Percentiles rank a stretch among this genome's conserved stretches.
Evolutionary conservation across 2,329 filamentous ascomycete species (phyloP).

Genomic region (Arthrobotrys sphaeroides): DNA sequence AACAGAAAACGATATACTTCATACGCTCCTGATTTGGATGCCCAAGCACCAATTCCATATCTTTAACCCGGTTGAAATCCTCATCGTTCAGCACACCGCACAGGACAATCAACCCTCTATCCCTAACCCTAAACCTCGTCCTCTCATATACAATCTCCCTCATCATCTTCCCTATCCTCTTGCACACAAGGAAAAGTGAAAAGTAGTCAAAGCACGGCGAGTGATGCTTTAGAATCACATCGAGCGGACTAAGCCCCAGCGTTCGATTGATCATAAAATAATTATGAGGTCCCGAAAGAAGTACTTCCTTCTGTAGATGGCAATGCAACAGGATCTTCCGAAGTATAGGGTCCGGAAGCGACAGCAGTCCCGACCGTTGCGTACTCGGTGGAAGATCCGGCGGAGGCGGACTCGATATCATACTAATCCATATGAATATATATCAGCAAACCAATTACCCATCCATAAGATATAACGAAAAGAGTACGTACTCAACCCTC

Average conservation of each 20-base stretch:
- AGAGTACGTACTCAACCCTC: constrained; percentile 4
- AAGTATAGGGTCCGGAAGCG: constrained; percentile 2
- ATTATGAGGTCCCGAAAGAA: constrained; percentile 15
- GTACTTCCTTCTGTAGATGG: constrained; percentile 13
- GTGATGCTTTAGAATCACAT: constrained; percentile 22
- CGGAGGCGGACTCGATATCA: not conserved
- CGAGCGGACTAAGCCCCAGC: not conserved
- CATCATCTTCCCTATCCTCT: not conserved
- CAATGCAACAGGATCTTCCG: constrained; percentile 6
- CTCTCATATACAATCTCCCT: not conserved
- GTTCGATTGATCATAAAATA: not conserved
- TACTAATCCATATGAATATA: not conserved
- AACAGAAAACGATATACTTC: constrained; percentile 24
- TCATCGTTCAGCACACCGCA: not conserved
- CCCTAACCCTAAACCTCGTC: not conserved
- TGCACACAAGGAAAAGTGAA: constrained; percentile 8
- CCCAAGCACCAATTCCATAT: constrained; percentile 15
- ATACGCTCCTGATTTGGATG: constrained; percentile 33
- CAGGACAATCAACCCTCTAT: not conserved
- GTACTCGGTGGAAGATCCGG: not conserved
- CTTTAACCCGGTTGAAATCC: constrained; percentile 1
- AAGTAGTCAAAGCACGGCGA: constrained; percentile 25
- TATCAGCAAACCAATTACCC: not conserved
- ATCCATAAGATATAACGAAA: not conserved
- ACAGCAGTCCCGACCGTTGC: not conserved